Evolutionary conservation across 257 asterid species (phyloP).

Genomic region (Rehmannia glutinosa): DNA sequence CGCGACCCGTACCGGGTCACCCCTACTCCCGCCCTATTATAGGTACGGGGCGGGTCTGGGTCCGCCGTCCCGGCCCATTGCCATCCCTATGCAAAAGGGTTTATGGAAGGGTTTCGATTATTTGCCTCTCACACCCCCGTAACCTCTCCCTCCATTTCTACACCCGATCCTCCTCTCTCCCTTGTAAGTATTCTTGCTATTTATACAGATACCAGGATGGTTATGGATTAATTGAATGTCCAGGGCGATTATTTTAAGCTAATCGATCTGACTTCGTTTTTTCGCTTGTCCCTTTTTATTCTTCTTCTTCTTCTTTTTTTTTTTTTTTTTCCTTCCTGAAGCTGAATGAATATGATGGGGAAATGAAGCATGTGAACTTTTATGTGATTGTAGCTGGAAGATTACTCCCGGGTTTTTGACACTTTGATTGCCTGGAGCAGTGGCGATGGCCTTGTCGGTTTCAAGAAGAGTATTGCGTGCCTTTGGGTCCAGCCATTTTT

Average conservation of each 20-base stretch:
- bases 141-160: not conserved
- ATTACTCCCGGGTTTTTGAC: not conserved
- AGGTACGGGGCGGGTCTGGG: too few relatives aligned
- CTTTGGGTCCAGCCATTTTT: constrained; percentile 10
- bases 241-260: not conserved
- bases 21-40: too few relatives aligned
- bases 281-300: not conserved
- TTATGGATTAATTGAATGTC: not conserved
- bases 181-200: not conserved
- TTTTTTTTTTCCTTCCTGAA: not conserved
- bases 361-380: not conserved
- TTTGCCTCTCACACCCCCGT: too few relatives aligned
- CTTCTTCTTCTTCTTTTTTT: not conserved
- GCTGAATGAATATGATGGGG: not conserved
- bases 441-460: constrained; percentile 19
- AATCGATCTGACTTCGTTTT: not conserved
- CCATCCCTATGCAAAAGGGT: constrained; percentile 5
- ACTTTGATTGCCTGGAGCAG: not conserved
- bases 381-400: not conserved
- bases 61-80: too few relatives aligned
- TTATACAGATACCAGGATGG: not conserved
- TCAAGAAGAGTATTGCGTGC: constrained; percentile 22
- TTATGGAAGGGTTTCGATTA: not conserved
- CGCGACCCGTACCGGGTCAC: too few relatives aligned
- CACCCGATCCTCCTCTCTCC: not conserved